A percentile compares a stretch with the other conserved stretches of the same genome.
phyloP scores from a whole-genome alignment of 1,284 basidiomycete genomes.

The Pulchroboletus neoregius region DNA sequence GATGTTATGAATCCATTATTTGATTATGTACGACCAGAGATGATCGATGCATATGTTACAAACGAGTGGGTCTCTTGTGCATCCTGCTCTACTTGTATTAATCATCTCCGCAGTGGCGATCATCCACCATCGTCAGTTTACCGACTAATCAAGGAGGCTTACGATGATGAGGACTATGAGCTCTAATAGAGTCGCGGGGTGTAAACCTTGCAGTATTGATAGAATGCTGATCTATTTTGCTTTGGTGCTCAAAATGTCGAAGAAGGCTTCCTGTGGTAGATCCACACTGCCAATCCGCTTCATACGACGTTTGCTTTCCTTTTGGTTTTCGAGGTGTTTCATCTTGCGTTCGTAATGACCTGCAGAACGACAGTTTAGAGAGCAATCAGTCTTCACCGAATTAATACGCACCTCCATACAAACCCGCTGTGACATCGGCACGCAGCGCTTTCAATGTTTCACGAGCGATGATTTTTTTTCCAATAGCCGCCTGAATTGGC shows the following conservation, averaged over 20 bases:
- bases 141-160: constrained; percentile 85
- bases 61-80: constrained; percentile 73
- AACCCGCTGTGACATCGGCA: constrained; percentile 92
- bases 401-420: constrained; percentile 73
- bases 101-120: constrained; percentile 61
- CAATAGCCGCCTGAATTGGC: constrained; percentile 84
- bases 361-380: constrained; percentile 23
- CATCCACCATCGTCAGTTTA: constrained; percentile 92
- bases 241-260: constrained; percentile 69
- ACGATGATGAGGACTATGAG: constrained; percentile 87
- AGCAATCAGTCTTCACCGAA: background rate
- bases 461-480: constrained; percentile 83
- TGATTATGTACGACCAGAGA: constrained; percentile 90
- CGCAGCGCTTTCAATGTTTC: constrained; percentile 86
- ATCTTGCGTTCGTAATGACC: constrained; percentile 89
- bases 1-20: constrained; percentile 91
- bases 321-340: constrained; percentile 91
- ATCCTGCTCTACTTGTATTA: constrained; percentile 6
- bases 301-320: constrained; percentile 84
- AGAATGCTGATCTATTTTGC: constrained; percentile 20
- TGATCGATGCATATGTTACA: constrained; percentile 93
- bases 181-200: constrained; percentile 37
- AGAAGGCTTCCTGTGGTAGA: constrained; percentile 89
- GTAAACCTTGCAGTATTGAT: background rate
- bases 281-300: constrained; percentile 85